Evolutionary conservation across 2,329 filamentous ascomycete genomes (phyloP), one percentile per base, ranked within the genome.

Genomic region (Ophiocordyceps sinensis): DNA sequence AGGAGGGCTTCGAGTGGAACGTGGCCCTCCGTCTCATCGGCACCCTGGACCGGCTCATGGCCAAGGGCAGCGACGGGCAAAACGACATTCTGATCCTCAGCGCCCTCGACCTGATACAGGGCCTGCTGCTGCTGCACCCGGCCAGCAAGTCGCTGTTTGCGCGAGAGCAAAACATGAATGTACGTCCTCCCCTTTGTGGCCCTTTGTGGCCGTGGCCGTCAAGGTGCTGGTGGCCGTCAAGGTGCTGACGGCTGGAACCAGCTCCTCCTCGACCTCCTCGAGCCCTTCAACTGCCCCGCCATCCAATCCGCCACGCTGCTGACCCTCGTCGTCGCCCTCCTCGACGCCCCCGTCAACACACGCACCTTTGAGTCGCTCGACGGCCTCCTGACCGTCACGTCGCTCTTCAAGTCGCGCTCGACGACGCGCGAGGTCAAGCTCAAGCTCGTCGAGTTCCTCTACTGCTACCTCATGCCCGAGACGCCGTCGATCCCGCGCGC

Each of bases 391-490:
- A 91, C 87, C 1, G 79, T 96, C 37, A 94, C 89, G 2, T 89
- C 84, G 10, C 73, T 96, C 39, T 95, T 96, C 75, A 94, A 93
- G 62, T 84, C 82, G 47, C 79, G 86, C 45, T 77, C 79, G 49
- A 95, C 89, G 4, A 79, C 79, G 21, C 79, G 86, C 46, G 85
- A 89, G 52, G 88, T 96, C 49, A 95, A 94, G 66, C 75, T 94
- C 56, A 91, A 94, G 61, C 77, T 94, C n/a, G 81, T 95, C 51
- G 91, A 96, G 61, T 96, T 96, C 57, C 67, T 98, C 40, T 96
- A 96, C 68, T 96, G 96, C 63, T 98, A 96, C 62, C 79, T 98
- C 51, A 94, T 96, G 82, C 88, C 89, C 39, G 91, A 98, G 64
- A 77, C 75, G 0, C 79, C 72, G 36, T 66, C 71, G 17, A 71